Base-by-base conservation (phyloP, 2,329 filamentous ascomycete genomes). In the Aspergillus ochraceoroseus region DNA sequence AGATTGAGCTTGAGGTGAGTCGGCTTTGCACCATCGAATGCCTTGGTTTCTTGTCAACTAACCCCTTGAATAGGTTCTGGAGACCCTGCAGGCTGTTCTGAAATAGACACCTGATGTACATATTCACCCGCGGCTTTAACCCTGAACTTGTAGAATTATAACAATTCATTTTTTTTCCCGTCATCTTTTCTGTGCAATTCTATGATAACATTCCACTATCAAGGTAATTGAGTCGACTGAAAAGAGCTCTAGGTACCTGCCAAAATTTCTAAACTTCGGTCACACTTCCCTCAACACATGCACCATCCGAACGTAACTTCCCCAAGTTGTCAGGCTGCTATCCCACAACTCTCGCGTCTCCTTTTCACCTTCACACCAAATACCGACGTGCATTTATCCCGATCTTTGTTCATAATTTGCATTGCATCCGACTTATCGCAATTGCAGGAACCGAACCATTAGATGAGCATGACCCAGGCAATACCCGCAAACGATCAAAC, bases 1-100 rank as follows among this genome's bases (percentile, higher is more conserved):
- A 95, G 81, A 90, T 98, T 67, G 90, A 96, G 79, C 74, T 98
- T 57, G 92, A 98, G 87, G 90, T 95, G 71, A 65, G 75, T 57
- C 29, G 15, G 19, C 5, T 7, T 3, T 19, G 14, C 11, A 7
- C 6, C 11, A 30, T 17, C 7, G 2, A 8, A 12, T 14, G 11
- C 11, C 22, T 17, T 32, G 11, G 11, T 26, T 20, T n/a, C 8
- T 26, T n/a, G 22, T 27, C 23, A 28, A 19, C 43, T 52, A 36
- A 43, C 48, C 36, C 31, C 30, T 25, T 33, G 22, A 49, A 56
- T 46, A 73, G 70, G 70, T 73, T 46, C 61, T 73, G 32, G 70
- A 73, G 59, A 71, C 62, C 51, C 62, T 73, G 53, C 70, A 73
- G 57, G 63, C 69, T 43, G 59, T 66, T 43, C 56, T 73, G 58